Evolutionary conservation across 768 basidiomycete genomes (phyloP).

Genomic region (Vishniacozyma victoriae): DNA sequence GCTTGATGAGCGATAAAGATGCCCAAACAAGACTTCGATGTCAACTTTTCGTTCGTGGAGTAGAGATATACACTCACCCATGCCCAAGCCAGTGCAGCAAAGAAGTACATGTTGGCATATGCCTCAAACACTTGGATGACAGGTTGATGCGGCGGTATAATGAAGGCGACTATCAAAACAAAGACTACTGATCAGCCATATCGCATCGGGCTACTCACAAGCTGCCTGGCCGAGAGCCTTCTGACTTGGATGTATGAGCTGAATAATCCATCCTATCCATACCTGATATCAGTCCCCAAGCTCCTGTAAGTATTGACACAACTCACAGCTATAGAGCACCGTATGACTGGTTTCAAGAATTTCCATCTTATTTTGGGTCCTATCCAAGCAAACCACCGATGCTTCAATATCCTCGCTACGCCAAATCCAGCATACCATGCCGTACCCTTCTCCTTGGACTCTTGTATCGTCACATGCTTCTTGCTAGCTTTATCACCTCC

Average conservation of each 20-base stretch:
- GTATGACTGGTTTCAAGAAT: constrained; percentile 37
- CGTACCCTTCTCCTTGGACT: no score
- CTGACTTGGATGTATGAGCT: constrained; percentile 29
- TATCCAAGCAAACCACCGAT: constrained; percentile 35
- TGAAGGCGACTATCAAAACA: constrained; percentile 35
- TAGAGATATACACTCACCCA: constrained; percentile 26
- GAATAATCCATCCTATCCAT: constrained; percentile 39
- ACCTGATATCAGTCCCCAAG: constrained; percentile 18
- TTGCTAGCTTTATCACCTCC: no score
- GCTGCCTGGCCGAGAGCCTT: constrained; percentile 36
- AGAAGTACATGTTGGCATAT: constrained; percentile 38
- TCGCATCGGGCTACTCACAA: constrained; percentile 18
- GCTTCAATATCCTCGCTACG: constrained; percentile 12
- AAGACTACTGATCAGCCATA: constrained; percentile 22
- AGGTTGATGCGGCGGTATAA: constrained; percentile 36
- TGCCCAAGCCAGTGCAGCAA: constrained; percentile 36
- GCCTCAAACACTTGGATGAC: constrained; percentile 38
- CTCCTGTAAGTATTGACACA: background rate
- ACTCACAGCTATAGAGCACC: constrained; percentile 36
- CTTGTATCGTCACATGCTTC: no score
- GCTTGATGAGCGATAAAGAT: constrained; percentile 33
- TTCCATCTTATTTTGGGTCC: constrained; percentile 26
- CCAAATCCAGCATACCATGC: no score
- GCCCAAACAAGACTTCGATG: constrained; percentile 1
- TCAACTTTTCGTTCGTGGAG: background rate